Conservation (phyloP, 2,329 filamentous ascomycete genomes). For the Shiraia bambusicola region DNA sequence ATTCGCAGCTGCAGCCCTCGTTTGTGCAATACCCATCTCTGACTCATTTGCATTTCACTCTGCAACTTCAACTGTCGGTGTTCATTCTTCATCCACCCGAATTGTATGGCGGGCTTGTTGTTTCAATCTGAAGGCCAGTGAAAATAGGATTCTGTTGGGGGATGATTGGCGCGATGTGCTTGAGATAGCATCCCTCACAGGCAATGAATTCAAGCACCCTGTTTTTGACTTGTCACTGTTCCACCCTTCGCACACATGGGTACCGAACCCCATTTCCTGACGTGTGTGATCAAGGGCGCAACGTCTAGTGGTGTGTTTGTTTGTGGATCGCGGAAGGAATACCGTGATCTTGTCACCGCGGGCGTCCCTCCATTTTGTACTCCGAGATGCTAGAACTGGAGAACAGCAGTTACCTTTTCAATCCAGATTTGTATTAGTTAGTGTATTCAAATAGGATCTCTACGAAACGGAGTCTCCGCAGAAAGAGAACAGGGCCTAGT, state of each 20-base stretch:
- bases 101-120: slow-evolving; percentile 3
- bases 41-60: slow-evolving; percentile 8
- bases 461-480: no score
- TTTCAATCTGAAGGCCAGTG: slow-evolving; percentile 5
- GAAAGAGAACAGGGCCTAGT: no score
- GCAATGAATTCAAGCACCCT: slow-evolving; percentile 14
- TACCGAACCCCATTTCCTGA: slow-evolving; percentile 13
- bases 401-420: no score
- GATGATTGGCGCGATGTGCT: slow-evolving; percentile 11
- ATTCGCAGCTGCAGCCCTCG: slow-evolving; percentile 2
- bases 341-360: slow-evolving; percentile 17
- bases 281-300: slow-evolving; percentile 7
- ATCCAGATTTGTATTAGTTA: no score
- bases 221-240: slow-evolving; percentile 5
- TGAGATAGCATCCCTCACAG: slow-evolving; percentile 20
- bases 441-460: no score
- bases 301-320: slow-evolving; percentile 11
- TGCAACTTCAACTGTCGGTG: slow-evolving; percentile 14
- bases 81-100: slow-evolving; percentile 12
- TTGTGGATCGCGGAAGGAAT: slow-evolving; percentile 17
- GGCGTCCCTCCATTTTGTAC: slow-evolving; percentile 15
- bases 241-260: slow-evolving; percentile 9
- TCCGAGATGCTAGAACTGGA: no score
- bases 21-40: slow-evolving; percentile 14
- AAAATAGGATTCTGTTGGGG: neutral